Evolutionary conservation across 768 basidiomycete species (phyloP).

Genomic region (Gyrodon lividus): DNA sequence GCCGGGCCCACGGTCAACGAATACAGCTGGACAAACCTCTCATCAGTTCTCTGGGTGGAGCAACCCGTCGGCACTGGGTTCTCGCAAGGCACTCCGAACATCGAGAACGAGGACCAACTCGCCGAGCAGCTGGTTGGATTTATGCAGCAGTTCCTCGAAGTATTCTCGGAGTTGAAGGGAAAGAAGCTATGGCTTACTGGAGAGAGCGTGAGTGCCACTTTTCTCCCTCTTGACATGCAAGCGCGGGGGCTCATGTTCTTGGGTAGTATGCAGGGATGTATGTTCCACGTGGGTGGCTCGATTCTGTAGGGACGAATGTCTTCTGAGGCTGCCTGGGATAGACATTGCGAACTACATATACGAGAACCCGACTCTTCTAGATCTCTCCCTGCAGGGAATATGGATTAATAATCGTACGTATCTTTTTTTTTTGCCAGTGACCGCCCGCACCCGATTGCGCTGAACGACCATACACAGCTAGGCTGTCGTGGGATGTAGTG

Average conservation of each 20-base stretch:
- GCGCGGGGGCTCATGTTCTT: not conserved
- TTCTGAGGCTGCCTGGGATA: slow-evolving; percentile 21
- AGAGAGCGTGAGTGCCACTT: slow-evolving; percentile 58
- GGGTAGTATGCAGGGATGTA: slow-evolving; percentile 72
- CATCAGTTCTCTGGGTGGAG: slow-evolving; percentile 72
- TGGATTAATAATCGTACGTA: slow-evolving; percentile 72
- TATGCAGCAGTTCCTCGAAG: slow-evolving; percentile 70
- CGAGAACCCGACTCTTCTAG: slow-evolving; percentile 49
- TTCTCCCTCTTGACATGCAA: not conserved
- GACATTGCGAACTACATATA: slow-evolving; percentile 79
- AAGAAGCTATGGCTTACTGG: slow-evolving; percentile 72
- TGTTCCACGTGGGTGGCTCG: slow-evolving; percentile 46
- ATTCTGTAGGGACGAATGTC: not conserved
- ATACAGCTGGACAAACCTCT: slow-evolving; percentile 78
- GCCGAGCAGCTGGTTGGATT: slow-evolving; percentile 57
- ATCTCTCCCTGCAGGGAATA: slow-evolving; percentile 63
- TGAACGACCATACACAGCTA: slow-evolving; percentile 36
- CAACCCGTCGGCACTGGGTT: slow-evolving; percentile 82
- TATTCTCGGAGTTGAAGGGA: slow-evolving; percentile 70
- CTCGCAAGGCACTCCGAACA: slow-evolving; percentile 66
- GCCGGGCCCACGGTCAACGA: slow-evolving; percentile 64
- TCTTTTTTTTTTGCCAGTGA: not conserved
- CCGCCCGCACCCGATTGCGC: not conserved
- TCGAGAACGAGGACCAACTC: slow-evolving; percentile 55
- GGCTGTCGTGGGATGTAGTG: slow-evolving; percentile 60